Percentiles rank a stretch among this genome's conserved stretches.
Evolutionary conservation across 805 yeast species (phyloP).

Genomic region (Myxozyma melibiosi): DNA sequence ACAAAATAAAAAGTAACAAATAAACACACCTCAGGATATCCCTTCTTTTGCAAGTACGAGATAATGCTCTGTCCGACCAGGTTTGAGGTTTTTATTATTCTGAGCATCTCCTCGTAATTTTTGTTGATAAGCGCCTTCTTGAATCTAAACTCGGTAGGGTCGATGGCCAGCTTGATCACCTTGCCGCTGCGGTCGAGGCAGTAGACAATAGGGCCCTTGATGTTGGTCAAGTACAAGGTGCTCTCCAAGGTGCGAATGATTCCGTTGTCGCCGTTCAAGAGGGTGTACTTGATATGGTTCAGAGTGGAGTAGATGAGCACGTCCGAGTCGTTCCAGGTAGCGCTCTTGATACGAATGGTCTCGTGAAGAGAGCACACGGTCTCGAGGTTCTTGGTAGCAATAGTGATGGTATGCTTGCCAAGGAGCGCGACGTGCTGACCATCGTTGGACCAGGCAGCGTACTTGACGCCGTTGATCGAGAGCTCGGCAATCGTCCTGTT

Average conservation of each 20-base stretch:
- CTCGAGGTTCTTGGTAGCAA: conserved; percentile 79
- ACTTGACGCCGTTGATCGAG: conserved; percentile 76
- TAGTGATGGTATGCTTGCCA: conserved; percentile 88
- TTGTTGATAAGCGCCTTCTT: conserved; percentile 88
- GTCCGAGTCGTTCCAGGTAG: conserved; percentile 95
- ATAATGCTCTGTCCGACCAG: conserved; percentile 97
- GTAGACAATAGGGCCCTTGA: conserved; percentile 68
- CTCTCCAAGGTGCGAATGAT: conserved; percentile 89
- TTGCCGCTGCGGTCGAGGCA: conserved; percentile 84
- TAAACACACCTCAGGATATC: conserved; percentile 72
- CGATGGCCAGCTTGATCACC: conserved; percentile 76
- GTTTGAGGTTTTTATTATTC: conserved; percentile 84
- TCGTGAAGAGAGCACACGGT: conserved; percentile 85
- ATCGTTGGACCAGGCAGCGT: conserved; percentile 85
- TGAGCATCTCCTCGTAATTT: conserved; percentile 87
- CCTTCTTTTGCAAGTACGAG: conserved; percentile 90
- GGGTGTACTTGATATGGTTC: conserved; percentile 91
- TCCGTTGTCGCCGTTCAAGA: conserved; percentile 93
- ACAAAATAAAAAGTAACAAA: neutral
- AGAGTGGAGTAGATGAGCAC: conserved; percentile 91
- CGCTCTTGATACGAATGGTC: conserved; percentile 94
- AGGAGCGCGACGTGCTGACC: conserved; percentile 85
- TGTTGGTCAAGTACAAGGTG: conserved; percentile 79
- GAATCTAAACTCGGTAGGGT: conserved; percentile 96
- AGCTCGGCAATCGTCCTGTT: conserved; percentile 72